Evolutionary conservation across 257 asterid species (phyloP).

Genomic region (Solanum boliviense): DNA sequence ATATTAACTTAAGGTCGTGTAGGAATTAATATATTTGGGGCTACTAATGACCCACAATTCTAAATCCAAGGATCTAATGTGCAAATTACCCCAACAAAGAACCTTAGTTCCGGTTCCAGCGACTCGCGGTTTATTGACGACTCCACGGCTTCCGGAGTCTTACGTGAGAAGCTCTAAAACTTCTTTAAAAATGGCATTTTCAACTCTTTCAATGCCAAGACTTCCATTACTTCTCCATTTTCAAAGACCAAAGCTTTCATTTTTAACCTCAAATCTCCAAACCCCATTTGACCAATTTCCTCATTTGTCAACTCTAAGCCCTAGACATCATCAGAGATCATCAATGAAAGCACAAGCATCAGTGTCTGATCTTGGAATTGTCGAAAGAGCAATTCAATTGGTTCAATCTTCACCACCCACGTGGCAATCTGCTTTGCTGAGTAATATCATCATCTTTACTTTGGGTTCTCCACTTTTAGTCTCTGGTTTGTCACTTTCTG

Average conservation of each 20-base stretch:
- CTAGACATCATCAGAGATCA: slow-evolving; percentile 2
- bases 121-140: neutral
- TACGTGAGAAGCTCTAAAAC: neutral
- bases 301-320: slow-evolving; percentile 12
- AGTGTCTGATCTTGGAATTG: slow-evolving; percentile 31
- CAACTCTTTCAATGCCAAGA: neutral
- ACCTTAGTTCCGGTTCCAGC: neutral
- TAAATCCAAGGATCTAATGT: neutral
- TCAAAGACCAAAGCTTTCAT: neutral
- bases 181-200: slow-evolving; percentile 6
- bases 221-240: neutral
- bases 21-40: neutral
- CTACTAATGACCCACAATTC: neutral
- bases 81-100: neutral
- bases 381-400: slow-evolving; percentile 45
- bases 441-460: slow-evolving; percentile 45
- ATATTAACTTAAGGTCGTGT: too few species aligned
- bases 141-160: neutral
- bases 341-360: slow-evolving; percentile 20
- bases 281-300: slow-evolving; percentile 14
- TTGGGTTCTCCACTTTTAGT: slow-evolving; percentile 68
- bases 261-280: slow-evolving; percentile 5
- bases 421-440: slow-evolving; percentile 67
- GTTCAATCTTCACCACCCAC: slow-evolving; percentile 66
- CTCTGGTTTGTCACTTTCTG: slow-evolving; percentile 73